Conservation (phyloP, 2,329 filamentous ascomycete genomes). For the Colletotrichum cuscutae region DNA sequence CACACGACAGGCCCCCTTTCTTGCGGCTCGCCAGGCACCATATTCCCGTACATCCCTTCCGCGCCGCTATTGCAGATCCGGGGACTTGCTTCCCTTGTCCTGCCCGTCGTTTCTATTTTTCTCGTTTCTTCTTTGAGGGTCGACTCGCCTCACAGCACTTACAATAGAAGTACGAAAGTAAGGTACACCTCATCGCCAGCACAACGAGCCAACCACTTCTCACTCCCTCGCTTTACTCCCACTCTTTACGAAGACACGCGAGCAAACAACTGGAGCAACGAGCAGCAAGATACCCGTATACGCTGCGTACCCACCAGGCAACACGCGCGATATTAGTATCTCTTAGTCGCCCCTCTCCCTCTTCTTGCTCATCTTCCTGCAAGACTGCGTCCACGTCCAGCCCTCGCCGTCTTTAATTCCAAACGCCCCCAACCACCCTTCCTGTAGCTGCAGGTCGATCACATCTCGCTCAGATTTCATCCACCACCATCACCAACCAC, state of each 20-base stretch:
- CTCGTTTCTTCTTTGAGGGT: conserved; percentile 1
- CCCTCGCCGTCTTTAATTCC: neutral
- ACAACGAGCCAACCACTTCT: neutral
- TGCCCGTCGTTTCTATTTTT: neutral
- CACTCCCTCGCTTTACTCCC: neutral
- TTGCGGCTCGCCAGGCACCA: conserved; percentile 9
- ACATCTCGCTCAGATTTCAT: conserved; percentile 16
- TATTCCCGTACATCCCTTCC: neutral
- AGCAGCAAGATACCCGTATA: neutral
- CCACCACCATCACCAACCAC: conserved; percentile 3
- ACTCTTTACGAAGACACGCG: neutral
- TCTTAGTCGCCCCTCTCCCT: neutral
- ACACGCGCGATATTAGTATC: neutral
- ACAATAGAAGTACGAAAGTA: neutral
- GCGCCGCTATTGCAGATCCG: conserved; percentile 15
- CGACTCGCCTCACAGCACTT: neutral
- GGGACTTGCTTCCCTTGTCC: neutral
- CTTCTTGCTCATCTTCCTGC: neutral
- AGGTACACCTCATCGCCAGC: neutral
- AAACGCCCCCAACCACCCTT: conserved; percentile 14
- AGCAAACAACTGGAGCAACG: neutral
- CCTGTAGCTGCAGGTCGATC: conserved; percentile 28
- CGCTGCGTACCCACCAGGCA: neutral
- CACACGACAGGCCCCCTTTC: neutral
- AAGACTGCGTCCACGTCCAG: neutral